Evolutionary conservation across 192 early-diverging fungal genomes (phyloP), one percentile per base, ranked within the genome.

Genomic region (Backusella westeae): DNA sequence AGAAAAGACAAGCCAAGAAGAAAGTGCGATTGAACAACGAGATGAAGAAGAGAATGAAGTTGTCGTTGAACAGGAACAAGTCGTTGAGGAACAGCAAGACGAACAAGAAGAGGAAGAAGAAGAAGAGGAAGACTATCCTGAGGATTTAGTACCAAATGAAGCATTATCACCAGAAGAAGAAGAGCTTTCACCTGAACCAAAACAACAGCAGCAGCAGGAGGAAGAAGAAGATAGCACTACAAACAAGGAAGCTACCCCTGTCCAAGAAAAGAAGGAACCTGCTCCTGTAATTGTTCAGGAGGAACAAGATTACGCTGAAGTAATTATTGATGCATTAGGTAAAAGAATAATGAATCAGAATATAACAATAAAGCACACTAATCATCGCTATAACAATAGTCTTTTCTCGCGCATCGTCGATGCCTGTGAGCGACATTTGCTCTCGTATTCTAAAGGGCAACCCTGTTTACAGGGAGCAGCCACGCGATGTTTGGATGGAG

Each of bases 291-390:
- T 29, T 42, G 69, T 76, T 69, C 2, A 49, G 19, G 52, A 75
- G 14, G 73, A 80, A 67, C 52, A 36, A 38, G 74, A 77, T 71
- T 87, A 85, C 67, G 81, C 83, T 12, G 83, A 86, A 74, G 76
- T 85, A 39, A 86, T 88, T 77, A 86, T 88, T 63, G 87, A 88
- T 67, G 83, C 82, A 19, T 63, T 88, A 10, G 82, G 82, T 83
- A 76, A 72, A 65, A 39, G 0, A 39, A 17, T 26, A 9, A 32
- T 12, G 35, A 26, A 1, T 59, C 59, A 23, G 53, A 34, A 53
- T 32, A 41, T 42, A 12, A 34, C 26, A 52, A 21, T 0, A 56
- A 19, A 53, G 12, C 34, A 46, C 69, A 17, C 3, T 75, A 44
- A 46, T 41, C 39, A 34, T 52, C 14, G 29, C 10, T 17, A 32